These are phyloP conservation scores for Diaporthe ilicicola DNA, from an alignment of 2,329 filamentous ascomycete genomes.

Conservation along the genomic window DNA sequence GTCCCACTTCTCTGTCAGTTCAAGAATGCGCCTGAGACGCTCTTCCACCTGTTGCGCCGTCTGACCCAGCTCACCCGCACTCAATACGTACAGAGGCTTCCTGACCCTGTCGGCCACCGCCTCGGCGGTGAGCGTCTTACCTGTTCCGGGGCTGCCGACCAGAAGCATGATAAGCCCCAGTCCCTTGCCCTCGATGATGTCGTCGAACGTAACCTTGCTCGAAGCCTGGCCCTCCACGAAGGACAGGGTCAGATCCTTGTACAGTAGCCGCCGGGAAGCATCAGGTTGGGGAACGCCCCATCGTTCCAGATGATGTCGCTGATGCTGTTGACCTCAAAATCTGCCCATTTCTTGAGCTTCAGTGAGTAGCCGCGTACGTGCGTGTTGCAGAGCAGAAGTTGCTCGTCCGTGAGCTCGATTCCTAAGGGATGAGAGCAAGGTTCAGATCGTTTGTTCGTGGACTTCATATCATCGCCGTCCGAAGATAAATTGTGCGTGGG, in stretches of 20 bases:
- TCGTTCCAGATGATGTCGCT: background rate
- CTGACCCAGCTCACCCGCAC: constrained; percentile 6
- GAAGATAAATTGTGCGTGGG: no score
- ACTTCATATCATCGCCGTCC: no score
- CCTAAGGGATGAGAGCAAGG: no score
- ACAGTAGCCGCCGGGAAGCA: background rate
- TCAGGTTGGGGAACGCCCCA: background rate
- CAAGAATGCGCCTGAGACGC: background rate
- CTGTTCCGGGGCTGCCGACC: constrained; percentile 45
- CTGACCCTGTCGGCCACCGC: background rate
- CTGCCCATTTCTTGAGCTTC: background rate
- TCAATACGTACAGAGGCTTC: background rate
- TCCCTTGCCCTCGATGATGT: constrained; percentile 46
- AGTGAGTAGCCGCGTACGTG: background rate
- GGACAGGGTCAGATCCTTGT: background rate
- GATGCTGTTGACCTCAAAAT: background rate
- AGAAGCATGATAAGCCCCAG: constrained; percentile 45
- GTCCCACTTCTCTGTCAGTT: background rate
- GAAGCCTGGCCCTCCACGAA: background rate
- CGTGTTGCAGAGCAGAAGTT: background rate
- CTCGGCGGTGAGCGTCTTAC: constrained; percentile 48
- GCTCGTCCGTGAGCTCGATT: background rate
- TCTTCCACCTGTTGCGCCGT: background rate
- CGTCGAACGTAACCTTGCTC: constrained; percentile 37
- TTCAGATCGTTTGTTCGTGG: no score